Evolutionary conservation across 768 basidiomycete species (phyloP).

Genomic region (Tricholoma terreum): DNA sequence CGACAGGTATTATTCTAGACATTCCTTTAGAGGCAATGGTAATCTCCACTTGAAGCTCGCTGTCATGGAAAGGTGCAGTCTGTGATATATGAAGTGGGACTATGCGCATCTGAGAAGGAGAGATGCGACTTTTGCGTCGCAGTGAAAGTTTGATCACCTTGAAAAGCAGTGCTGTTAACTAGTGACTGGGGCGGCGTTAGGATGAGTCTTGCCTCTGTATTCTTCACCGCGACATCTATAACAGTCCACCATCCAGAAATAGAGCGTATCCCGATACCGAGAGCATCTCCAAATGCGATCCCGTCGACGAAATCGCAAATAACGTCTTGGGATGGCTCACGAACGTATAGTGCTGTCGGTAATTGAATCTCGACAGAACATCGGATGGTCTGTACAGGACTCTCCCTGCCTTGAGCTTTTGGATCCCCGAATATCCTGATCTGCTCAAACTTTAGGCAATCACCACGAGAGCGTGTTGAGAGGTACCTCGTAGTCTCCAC

Average conservation of each 20-base stretch:
- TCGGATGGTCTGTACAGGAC: conserved; percentile 56
- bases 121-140: conserved; percentile 36
- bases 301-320: conserved; percentile 72
- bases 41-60: conserved; percentile 37
- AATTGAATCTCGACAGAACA: conserved; percentile 45
- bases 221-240: conserved; percentile 17
- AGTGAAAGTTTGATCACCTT: conserved; percentile 31
- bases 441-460: conserved; percentile 31
- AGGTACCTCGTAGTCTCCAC: conserved; percentile 78
- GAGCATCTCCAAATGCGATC: conserved; percentile 64
- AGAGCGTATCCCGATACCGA: conserved; percentile 64
- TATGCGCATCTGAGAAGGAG: conserved; percentile 60
- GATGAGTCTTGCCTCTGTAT: conserved; percentile 9
- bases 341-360: conserved; percentile 27
- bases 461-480: not conserved
- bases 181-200: not conserved
- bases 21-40: conserved; percentile 28
- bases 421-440: conserved; percentile 86
- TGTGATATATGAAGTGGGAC: conserved; percentile 53
- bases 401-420: conserved; percentile 29
- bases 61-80: conserved; percentile 29
- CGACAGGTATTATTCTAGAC: conserved; percentile 27
- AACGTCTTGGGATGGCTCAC: conserved; percentile 51
- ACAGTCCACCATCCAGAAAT: conserved; percentile 56
- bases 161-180: not conserved